These are phyloP conservation scores for Ceratocystis colombiana DNA, from an alignment of 2,329 filamentous ascomycete species.

Conservation along the genomic window DNA sequence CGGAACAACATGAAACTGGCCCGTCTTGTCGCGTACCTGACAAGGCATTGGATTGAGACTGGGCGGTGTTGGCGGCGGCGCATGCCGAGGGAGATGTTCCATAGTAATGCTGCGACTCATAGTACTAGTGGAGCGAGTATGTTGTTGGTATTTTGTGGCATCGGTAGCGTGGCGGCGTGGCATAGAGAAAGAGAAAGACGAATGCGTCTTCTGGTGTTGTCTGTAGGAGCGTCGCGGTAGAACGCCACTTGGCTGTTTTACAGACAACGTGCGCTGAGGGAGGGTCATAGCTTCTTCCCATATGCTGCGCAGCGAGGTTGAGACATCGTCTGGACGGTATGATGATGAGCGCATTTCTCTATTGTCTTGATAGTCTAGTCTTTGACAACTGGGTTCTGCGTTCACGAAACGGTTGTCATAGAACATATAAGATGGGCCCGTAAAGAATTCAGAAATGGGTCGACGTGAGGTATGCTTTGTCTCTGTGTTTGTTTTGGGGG, in stretches of 20 bases:
- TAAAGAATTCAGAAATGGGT: constrained; percentile 9
- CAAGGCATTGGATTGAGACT: constrained; percentile 17
- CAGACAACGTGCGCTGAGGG: constrained; percentile 20
- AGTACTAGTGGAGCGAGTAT: constrained; percentile 7
- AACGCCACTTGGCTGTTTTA: not conserved
- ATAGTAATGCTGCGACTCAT: constrained; percentile 21
- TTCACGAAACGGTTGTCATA: not conserved
- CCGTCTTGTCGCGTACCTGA: constrained; percentile 20
- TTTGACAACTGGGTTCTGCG: not conserved
- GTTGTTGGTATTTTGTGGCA: constrained; percentile 1
- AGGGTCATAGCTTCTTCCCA: constrained; percentile 18
- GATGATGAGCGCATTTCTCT: constrained; percentile 16
- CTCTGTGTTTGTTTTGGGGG: not conserved
- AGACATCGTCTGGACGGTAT: constrained; percentile 18
- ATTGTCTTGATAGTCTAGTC: constrained; percentile 8
- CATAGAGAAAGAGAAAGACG: constrained; percentile 11
- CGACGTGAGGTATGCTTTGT: not conserved
- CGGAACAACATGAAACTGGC: constrained; percentile 23
- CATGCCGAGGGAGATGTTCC: constrained; percentile 6
- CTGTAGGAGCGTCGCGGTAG: not conserved
- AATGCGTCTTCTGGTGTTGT: constrained; percentile 4
- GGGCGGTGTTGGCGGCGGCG: constrained; percentile 16
- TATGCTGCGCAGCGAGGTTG: constrained; percentile 17
- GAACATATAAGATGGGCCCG: not conserved
- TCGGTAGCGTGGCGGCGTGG: constrained; percentile 1